Percentiles rank a stretch among this genome's conserved stretches.
These are phyloP conservation scores for Apostasia ramifera DNA, from an alignment of 106 monocot species.

Conservation along the genomic window DNA sequence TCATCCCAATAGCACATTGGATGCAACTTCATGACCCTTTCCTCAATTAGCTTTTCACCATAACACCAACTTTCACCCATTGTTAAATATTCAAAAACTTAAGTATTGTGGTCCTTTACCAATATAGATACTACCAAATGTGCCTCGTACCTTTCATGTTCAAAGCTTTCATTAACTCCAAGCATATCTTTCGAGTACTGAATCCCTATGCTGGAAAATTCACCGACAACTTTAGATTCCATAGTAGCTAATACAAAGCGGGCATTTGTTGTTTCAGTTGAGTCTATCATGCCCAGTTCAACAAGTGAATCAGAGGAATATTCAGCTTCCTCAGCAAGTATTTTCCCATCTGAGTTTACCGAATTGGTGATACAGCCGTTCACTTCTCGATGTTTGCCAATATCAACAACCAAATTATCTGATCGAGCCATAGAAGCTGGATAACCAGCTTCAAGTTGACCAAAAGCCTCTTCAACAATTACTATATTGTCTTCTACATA, in stretches of 20 bases:
- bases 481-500: slow-evolving; percentile 1
- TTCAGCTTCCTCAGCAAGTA: not conserved
- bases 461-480: not conserved
- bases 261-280: not conserved
- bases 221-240: no score
- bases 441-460: not conserved
- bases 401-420: not conserved
- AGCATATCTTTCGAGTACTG: not conserved
- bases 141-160: slow-evolving; percentile 3
- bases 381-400: not conserved
- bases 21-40: no score
- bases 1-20: no score
- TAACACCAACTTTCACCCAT: no score
- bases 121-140: not conserved
- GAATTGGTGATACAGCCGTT: not conserved
- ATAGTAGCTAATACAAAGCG: not conserved
- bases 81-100: no score
- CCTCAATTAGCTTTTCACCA: no score
- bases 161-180: not conserved
- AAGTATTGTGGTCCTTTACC: not conserved
- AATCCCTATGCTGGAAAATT: not conserved
- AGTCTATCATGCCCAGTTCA: not conserved
- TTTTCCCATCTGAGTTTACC: not conserved
- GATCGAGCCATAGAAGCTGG: not conserved
- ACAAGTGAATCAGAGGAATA: not conserved